A percentile compares a stretch with the other conserved stretches of the same genome.
Evolutionary conservation across 2,329 filamentous ascomycete species (phyloP).

Genomic region (Colletotrichum brevisporum): DNA sequence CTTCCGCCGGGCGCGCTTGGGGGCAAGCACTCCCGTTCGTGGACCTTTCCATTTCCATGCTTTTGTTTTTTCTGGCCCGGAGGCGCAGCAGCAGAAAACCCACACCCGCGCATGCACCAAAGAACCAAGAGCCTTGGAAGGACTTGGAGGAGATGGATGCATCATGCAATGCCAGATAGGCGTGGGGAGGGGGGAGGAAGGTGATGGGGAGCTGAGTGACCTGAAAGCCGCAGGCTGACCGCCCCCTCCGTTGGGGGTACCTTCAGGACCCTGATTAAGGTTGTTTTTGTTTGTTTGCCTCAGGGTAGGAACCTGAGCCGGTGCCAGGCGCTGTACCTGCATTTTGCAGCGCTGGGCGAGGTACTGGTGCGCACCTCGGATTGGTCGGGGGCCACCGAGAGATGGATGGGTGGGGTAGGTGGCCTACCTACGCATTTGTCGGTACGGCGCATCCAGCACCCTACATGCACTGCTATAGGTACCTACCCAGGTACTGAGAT

Average conservation of each 20-base stretch:
- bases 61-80: neutral
- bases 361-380: neutral
- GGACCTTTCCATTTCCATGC: neutral
- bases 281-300: neutral
- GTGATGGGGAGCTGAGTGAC: neutral
- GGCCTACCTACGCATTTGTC: too few species aligned
- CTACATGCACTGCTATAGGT: too few species aligned
- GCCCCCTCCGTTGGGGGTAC: neutral
- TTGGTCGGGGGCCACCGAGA: neutral
- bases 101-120: too few species aligned
- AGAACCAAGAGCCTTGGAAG: neutral
- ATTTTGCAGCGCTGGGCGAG: constrained; percentile 20
- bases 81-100: constrained; percentile 8
- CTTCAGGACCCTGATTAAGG: neutral
- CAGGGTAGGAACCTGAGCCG: constrained; percentile 10
- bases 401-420: constrained; percentile 1
- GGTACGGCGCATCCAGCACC: too few species aligned
- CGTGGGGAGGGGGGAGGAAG: too few species aligned
- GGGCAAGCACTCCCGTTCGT: constrained; percentile 3
- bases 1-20: constrained; percentile 7
- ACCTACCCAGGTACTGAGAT: too few species aligned
- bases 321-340: constrained; percentile 28
- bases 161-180: neutral
- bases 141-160: constrained; percentile 4
- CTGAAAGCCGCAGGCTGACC: constrained; percentile 13